These are phyloP conservation scores for Fusarium anguioides DNA, from an alignment of 2,329 filamentous ascomycete species.

Conservation along the genomic window DNA sequence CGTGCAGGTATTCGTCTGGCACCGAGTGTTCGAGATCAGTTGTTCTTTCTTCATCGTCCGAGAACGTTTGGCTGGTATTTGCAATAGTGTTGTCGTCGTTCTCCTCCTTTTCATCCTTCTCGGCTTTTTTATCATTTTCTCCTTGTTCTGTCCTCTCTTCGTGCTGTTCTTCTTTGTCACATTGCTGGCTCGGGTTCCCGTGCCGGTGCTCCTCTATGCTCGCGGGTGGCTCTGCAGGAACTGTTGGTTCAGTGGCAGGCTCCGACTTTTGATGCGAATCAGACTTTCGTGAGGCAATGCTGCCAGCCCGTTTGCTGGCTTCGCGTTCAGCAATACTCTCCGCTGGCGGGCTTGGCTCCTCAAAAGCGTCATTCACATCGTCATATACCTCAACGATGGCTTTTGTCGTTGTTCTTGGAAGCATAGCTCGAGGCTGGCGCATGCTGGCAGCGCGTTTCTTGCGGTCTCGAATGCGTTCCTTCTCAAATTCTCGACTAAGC, in stretches of 20 bases:
- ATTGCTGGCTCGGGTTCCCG: conserved; percentile 44
- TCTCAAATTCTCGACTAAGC: conserved; percentile 94
- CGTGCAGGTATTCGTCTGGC: conserved; percentile 74
- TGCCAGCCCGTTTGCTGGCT: conserved; percentile 46
- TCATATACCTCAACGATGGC: conserved; percentile 96
- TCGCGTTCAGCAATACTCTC: conserved; percentile 59
- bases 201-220: conserved; percentile 38
- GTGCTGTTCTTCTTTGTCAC: conserved; percentile 46
- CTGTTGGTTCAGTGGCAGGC: conserved; percentile 33
- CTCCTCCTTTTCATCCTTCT: conserved; percentile 45
- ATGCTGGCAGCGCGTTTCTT: conserved; percentile 83
- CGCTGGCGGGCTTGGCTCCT: conserved; percentile 69
- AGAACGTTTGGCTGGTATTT: conserved; percentile 65
- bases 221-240: conserved; percentile 40
- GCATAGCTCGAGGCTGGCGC: conserved; percentile 78
- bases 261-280: conserved; percentile 43
- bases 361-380: conserved; percentile 91
- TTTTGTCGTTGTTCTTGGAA: conserved; percentile 89
- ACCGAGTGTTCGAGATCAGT: conserved; percentile 80
- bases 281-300: conserved; percentile 41
- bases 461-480: conserved; percentile 87
- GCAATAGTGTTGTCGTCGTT: conserved; percentile 46
- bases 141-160: conserved; percentile 30
- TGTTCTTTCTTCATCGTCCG: conserved; percentile 73
- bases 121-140: conserved; percentile 40